phyloP scores from a whole-genome alignment of 768 basidiomycete genomes.

The Phylloporus sp. region DNA sequence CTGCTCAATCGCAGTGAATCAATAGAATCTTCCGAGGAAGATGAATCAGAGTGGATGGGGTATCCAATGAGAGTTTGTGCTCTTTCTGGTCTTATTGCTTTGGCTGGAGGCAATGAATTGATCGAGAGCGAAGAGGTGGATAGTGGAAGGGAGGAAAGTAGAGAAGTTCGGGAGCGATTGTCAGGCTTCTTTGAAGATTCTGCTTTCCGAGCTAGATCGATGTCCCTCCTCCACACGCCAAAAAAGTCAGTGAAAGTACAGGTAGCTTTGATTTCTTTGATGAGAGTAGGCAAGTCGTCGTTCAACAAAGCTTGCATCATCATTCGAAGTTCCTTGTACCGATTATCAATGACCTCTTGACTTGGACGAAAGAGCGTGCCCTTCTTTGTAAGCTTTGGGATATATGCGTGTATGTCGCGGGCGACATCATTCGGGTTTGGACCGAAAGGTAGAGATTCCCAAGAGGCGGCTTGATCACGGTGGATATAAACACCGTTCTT shows the following conservation, averaged over 20 bases:
- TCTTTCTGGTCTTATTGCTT: slow-evolving; percentile 14
- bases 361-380: slow-evolving; percentile 68
- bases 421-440: slow-evolving; percentile 73
- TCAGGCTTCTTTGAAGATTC: slow-evolving; percentile 15
- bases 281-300: slow-evolving; percentile 57
- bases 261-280: slow-evolving; percentile 59
- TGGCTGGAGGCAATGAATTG: slow-evolving; percentile 2
- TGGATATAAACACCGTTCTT: slow-evolving; percentile 64
- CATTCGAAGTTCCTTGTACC: slow-evolving; percentile 53
- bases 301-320: slow-evolving; percentile 57
- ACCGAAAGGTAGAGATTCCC: slow-evolving; percentile 79
- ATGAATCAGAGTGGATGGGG: slow-evolving; percentile 18
- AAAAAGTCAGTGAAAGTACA: slow-evolving; percentile 70
- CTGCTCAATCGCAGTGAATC: slow-evolving; percentile 5
- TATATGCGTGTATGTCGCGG: slow-evolving; percentile 57
- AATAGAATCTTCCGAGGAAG: slow-evolving; percentile 23
- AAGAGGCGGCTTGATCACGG: slow-evolving; percentile 72
- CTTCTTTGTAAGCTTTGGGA: slow-evolving; percentile 68
- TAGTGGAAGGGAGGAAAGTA: slow-evolving; percentile 52
- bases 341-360: slow-evolving; percentile 58
- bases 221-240: slow-evolving; percentile 69
- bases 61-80: background rate
- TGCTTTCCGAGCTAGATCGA: slow-evolving; percentile 50
- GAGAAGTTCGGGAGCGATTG: slow-evolving; percentile 36
- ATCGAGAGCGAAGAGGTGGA: slow-evolving; percentile 23